phyloP scores from a whole-genome alignment of 1,139 yeast genomes.

The Geotrichum cucujoidarum region DNA sequence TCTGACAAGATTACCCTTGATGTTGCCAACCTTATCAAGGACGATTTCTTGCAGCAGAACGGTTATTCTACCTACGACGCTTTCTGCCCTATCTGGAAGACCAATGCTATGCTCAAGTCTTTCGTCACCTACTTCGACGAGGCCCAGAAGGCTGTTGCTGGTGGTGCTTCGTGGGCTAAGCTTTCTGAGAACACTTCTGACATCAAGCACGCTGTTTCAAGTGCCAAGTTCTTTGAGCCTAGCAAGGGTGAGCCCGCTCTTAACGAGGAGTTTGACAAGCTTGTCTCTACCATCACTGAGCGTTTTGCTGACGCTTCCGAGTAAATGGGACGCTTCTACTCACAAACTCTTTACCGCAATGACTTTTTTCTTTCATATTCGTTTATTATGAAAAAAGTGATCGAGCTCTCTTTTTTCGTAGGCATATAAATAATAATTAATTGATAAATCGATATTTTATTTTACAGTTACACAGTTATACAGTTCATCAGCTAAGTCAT shows the following conservation, averaged over 20 bases:
- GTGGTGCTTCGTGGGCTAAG: constrained; percentile 94
- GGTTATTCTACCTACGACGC: constrained; percentile 98
- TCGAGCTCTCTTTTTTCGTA: neutral
- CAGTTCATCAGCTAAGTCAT: too few species aligned
- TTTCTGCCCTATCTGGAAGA: constrained; percentile 99
- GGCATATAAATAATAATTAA: neutral
- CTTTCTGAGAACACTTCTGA: constrained; percentile 82
- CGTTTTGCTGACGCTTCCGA: constrained; percentile 94
- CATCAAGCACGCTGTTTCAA: constrained; percentile 87
- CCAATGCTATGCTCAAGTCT: constrained; percentile 95
- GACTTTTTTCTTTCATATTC: neutral
- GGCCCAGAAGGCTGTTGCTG: constrained; percentile 93
- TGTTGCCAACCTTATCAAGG: constrained; percentile 85
- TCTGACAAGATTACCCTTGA: constrained; percentile 94
- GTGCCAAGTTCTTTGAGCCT: constrained; percentile 95
- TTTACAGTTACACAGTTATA: too few species aligned
- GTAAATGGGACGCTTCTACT: constrained; percentile 37
- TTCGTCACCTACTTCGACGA: constrained; percentile 89
- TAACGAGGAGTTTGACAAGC: constrained; percentile 67
- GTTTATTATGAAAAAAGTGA: neutral
- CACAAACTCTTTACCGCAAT: neutral
- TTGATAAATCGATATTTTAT: neutral
- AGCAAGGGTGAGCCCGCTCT: constrained; percentile 80
- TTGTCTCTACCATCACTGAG: constrained; percentile 72
- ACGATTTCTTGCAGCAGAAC: constrained; percentile 97